Base-by-base conservation (phyloP, 2,329 filamentous ascomycete species). In the Fusarium nelsonii region DNA sequence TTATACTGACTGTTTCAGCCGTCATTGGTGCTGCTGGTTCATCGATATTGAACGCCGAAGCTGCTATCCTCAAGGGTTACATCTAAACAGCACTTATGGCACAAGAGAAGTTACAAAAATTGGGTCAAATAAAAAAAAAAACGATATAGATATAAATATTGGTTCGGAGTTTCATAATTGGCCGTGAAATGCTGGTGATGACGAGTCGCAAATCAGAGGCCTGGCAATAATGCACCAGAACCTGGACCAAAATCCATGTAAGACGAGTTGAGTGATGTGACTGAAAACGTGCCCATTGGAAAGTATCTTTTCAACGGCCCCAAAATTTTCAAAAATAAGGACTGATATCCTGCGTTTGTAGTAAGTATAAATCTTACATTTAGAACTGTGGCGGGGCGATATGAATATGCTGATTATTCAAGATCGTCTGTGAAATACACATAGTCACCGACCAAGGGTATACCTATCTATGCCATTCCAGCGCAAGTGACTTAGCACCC, bases 21-120 rank as follows among this genome's bases (percentile, higher is more conserved):
- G 92, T 99, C 58, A 95, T 99, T 78, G 95, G 95, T 70, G 96
- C 96, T 33, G 94, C 95, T n/a, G 96, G 96, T 12, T 97, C 93
- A 3, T 97, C 93, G 33, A 97, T 98, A 81, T 81, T 98, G 73
- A 98, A 98, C 76, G 94, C 94, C 30, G 95, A 97, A 80, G 93
- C 94, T 30, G 93, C 94, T 26, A 90, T 97, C 12, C 87, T 97
- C 70, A 97, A 97, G 84, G 95, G 94, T 7, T 93, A 91, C 76
- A 85, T 94, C 68, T 94, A 84, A 79, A 52, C 12, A 30, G 28
- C 18, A 43, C 8, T 20, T 34, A 40, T 48, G 37, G 44, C 37
- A 23, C 18, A 18, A 34, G 28, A 30, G 30, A 50, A 43, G 18
- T 23, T 48, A 32, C 50, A 51, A 57, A 60, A 54, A n/a, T 33